phyloP scores from a whole-genome alignment of 306 rosid genomes.

The Myrica gale region DNA sequence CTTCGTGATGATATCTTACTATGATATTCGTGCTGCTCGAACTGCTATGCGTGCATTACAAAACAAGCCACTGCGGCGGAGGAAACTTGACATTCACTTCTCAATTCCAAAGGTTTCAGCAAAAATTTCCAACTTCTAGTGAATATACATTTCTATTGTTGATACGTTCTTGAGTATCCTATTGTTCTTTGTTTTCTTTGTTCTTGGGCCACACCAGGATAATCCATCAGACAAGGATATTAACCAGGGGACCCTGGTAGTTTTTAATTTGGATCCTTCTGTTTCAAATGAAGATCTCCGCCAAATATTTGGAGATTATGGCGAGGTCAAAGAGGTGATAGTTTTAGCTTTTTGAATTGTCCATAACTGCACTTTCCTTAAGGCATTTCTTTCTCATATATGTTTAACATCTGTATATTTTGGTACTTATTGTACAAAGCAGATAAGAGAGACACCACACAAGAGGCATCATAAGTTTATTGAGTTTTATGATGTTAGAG shows the following conservation, averaged over 20 bases:
- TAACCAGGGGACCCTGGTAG: conserved; percentile 97
- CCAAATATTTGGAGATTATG: conserved; percentile 93
- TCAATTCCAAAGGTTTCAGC: conserved; percentile 86
- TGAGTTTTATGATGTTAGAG: conserved; percentile 95
- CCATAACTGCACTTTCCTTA: neutral
- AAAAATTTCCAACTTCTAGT: conserved; percentile 12
- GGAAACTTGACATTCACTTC: conserved; percentile 98
- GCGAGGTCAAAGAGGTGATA: conserved; percentile 97
- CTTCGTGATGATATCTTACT: conserved; percentile 98
- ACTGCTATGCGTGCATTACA: conserved; percentile 94
- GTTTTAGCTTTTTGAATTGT: conserved; percentile 17
- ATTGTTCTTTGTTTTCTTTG: conserved; percentile 20
- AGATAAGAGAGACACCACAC: conserved; percentile 99
- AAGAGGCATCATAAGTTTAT: conserved; percentile 97
- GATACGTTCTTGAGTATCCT: conserved; percentile 14
- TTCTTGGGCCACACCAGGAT: conserved; percentile 49
- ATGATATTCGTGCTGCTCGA: conserved; percentile 96
- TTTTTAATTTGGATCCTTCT: conserved; percentile 91
- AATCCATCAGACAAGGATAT: conserved; percentile 98
- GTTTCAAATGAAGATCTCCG: conserved; percentile 96
- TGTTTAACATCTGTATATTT: conserved; percentile 15
- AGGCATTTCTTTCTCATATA: conserved; percentile 1
- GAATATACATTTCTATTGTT: conserved; percentile 6
- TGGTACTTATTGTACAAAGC: conserved; percentile 28
- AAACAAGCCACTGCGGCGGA: conserved; percentile 86